A percentile compares a stretch with the other conserved stretches of the same genome.
These are phyloP conservation scores for Cryptococcus jaspeensis DNA, from an alignment of 1,284 basidiomycete genomes.

Conservation along the genomic window DNA sequence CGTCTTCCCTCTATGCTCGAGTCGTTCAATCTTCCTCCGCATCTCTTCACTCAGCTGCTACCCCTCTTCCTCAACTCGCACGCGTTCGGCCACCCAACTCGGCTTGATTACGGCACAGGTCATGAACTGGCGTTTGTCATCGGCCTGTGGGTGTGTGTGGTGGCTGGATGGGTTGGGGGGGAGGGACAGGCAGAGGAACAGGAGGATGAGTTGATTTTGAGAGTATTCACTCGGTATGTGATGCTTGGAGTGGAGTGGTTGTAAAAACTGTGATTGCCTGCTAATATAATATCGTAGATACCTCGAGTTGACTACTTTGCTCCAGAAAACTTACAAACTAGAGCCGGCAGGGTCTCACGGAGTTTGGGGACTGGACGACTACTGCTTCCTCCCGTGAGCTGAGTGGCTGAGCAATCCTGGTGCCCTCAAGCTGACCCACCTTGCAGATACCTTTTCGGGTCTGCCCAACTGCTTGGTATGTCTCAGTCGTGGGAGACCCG, in stretches of 20 bases:
- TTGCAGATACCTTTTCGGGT: constrained; percentile 76
- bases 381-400: constrained; percentile 68
- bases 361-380: constrained; percentile 98
- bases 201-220: constrained; percentile 51
- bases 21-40: constrained; percentile 52
- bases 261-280: neutral
- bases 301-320: constrained; percentile 73
- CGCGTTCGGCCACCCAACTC: constrained; percentile 84
- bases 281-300: constrained; percentile 60
- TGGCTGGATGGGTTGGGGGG: constrained; percentile 39
- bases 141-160: constrained; percentile 59
- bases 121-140: constrained; percentile 87
- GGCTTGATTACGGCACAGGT: constrained; percentile 96
- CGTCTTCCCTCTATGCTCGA: constrained; percentile 61
- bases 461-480: constrained; percentile 70
- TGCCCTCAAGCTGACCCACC: constrained; percentile 1
- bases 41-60: constrained; percentile 65
- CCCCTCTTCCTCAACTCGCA: constrained; percentile 52
- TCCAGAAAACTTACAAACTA: constrained; percentile 86
- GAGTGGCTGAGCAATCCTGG: neutral
- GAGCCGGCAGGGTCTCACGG: constrained; percentile 98
- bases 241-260: neutral
- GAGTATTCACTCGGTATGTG: constrained; percentile 49
- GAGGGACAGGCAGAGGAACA: constrained; percentile 29
- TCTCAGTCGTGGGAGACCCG: neutral